Evolutionary conservation across 2,329 filamentous ascomycete species (phyloP).

Genomic region (Setomelanomma holmii): DNA sequence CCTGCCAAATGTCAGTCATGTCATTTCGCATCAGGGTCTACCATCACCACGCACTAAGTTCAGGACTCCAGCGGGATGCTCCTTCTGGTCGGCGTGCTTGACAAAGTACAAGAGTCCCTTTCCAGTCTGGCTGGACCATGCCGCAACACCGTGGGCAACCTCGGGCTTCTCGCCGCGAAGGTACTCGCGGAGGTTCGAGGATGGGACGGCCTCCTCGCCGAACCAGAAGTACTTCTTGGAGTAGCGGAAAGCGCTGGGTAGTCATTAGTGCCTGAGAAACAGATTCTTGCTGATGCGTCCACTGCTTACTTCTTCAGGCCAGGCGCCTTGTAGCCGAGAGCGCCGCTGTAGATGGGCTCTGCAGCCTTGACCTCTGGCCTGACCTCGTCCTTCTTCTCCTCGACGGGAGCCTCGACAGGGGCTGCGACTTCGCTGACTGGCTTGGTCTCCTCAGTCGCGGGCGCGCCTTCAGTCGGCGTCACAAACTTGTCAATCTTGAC

Average conservation of each 20-base stretch:
- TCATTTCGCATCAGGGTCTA: neutral
- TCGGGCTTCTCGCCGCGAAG: conserved; percentile 87
- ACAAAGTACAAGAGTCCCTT: conserved; percentile 94
- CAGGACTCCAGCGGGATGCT: conserved; percentile 79
- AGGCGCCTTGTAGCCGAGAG: conserved; percentile 87
- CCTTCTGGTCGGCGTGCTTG: conserved; percentile 84
- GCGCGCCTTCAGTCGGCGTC: conserved; percentile 51
- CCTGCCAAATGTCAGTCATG: conserved; percentile 54
- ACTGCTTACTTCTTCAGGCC: conserved; percentile 84
- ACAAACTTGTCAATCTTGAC: conserved; percentile 42
- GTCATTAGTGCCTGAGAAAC: neutral
- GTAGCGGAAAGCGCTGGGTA: conserved; percentile 79
- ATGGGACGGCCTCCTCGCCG: conserved; percentile 71
- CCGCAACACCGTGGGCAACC: conserved; percentile 77
- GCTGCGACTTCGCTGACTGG: conserved; percentile 35
- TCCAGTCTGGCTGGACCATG: conserved; percentile 92
- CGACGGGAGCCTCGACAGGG: conserved; percentile 24
- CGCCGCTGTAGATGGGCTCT: conserved; percentile 80
- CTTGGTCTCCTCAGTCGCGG: conserved; percentile 52
- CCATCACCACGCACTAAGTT: conserved; percentile 69
- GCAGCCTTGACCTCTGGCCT: conserved; percentile 57
- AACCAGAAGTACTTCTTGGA: conserved; percentile 86
- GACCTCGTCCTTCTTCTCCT: conserved; percentile 51
- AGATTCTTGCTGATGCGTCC: neutral
- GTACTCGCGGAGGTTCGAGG: conserved; percentile 77